Evolutionary conservation across 306 rosid species (phyloP).

Genomic region (Cicer chorassanicum): DNA sequence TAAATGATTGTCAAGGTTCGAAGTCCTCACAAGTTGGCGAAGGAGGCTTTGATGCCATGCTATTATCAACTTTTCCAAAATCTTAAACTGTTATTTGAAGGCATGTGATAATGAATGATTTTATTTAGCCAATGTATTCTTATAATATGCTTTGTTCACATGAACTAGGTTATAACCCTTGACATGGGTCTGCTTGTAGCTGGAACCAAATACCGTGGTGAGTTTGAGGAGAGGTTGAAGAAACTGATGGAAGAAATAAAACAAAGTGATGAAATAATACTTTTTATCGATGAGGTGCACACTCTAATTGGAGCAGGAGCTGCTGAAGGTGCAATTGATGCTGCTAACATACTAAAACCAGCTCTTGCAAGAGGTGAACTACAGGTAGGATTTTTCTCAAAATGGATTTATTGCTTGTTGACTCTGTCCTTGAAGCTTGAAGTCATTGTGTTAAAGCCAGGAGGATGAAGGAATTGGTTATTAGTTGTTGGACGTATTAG

Average conservation of each 20-base stretch:
- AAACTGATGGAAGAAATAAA: conserved; percentile 98
- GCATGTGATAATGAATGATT: conserved; percentile 14
- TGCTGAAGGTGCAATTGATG: conserved; percentile 99
- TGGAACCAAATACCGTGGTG: conserved; percentile 99
- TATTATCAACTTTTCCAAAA: not conserved
- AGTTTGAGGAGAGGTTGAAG: conserved; percentile 98
- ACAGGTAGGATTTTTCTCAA: conserved; percentile 64
- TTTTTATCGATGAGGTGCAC: conserved; percentile 98
- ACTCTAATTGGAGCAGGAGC: conserved; percentile 99
- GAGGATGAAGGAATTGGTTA: not conserved
- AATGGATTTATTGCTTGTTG: conserved; percentile 25
- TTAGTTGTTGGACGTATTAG: conserved; percentile 28
- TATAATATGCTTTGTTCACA: conserved; percentile 35
- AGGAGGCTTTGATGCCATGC: conserved; percentile 31
- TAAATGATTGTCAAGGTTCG: conserved; percentile 6
- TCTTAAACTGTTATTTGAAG: conserved; percentile 9
- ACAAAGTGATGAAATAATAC: conserved; percentile 97
- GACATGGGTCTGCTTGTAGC: conserved; percentile 99
- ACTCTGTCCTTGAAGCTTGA: not conserved
- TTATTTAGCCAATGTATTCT: conserved; percentile 33
- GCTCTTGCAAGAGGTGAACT: conserved; percentile 99
- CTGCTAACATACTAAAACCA: conserved; percentile 94
- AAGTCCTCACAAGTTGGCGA: not conserved
- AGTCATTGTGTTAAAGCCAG: not conserved
- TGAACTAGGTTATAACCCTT: conserved; percentile 84